Evolutionary conservation across 1,284 basidiomycete genomes (phyloP), one percentile per base, ranked within the genome.

Genomic region (Ustilago nuda): DNA sequence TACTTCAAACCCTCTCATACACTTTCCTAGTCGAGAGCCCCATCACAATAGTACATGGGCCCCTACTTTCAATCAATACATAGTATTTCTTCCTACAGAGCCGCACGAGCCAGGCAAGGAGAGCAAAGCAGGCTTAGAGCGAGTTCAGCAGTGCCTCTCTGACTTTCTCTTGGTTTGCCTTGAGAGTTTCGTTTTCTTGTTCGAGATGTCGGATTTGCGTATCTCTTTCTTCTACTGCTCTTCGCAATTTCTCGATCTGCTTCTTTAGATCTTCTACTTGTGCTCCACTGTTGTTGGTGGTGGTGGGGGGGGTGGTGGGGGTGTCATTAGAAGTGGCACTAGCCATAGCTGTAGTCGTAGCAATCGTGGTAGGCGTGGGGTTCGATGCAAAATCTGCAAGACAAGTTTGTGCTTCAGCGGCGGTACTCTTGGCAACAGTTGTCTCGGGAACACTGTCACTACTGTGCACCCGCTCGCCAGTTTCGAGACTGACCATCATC

Each of bases 401-500:
- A 23, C 23, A 30, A 32, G 48, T 55, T 33, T 45, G 65, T 9
- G 30, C 51, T 12, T 3, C 50, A 6, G 43, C 3, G 3, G 56
- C 65, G 17, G 61, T 36, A 8, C 39, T 41, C 1, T 48, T 51
- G 5, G 63, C 23, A 23, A 61, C 27, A 11, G 35, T 32, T 7
- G 68, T 27, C n/a, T 68, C 39, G 32, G 75, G 62, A 4, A 72
- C 56, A 36, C 59, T 66, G 3, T 60, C 66, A 23, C 58, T 63
- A 36, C 60, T 69, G 33, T 60, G 32, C 35, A 60, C 54, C 0
- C 61, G 61, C 23, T 64, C 63, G 6, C 72, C 72, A 11, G 78
- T 88, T 65, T 89, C 88, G 56, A 90, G 84, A 74, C 88, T 87
- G 68, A 90, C 80, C 27, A 89, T 88, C 76, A 95, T 94, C 9